Percentiles rank a stretch among this genome's conserved stretches.
These are phyloP conservation scores for Pyrus hybrid DNA, from an alignment of 331 rosid genomes.

Conservation along the genomic window DNA sequence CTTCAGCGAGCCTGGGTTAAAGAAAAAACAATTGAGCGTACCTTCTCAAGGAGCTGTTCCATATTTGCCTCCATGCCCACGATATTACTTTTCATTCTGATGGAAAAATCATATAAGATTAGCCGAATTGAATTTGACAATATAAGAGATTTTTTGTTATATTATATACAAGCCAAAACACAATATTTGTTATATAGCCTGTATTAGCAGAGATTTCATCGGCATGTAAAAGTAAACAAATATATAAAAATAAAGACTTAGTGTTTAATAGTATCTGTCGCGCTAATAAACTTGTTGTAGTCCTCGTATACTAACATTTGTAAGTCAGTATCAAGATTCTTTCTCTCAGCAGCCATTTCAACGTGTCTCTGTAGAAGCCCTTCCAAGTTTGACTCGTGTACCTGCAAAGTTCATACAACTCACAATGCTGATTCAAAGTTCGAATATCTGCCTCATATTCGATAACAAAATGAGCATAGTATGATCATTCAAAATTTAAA, in stretches of 20 bases:
- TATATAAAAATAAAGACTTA: not conserved
- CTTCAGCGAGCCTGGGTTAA: not conserved
- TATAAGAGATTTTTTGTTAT: not conserved
- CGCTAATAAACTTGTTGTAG: slow-evolving; percentile 86
- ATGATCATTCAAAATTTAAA: not conserved
- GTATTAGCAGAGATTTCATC: not conserved
- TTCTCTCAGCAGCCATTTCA: slow-evolving; percentile 86
- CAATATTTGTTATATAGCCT: not conserved
- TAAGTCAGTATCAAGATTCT: slow-evolving; percentile 97
- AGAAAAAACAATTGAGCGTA: not conserved
- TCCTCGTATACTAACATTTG: too few relatives aligned
- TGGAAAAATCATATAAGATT: not conserved
- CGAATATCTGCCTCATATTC: not conserved
- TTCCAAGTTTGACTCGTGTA: slow-evolving; percentile 62
- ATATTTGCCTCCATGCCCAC: slow-evolving; percentile 86
- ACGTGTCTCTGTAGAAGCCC: slow-evolving; percentile 70
- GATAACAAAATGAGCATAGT: not conserved
- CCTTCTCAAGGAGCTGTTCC: slow-evolving; percentile 96
- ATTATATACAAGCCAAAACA: not conserved
- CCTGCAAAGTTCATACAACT: slow-evolving; percentile 27
- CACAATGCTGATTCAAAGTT: not conserved
- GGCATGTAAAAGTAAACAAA: not conserved
- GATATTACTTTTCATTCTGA: slow-evolving; percentile 91
- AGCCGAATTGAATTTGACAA: not conserved
- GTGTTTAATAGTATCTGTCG: slow-evolving; percentile 88